Evolutionary conservation across 768 basidiomycete species (phyloP).

Genomic region (Podaxis sp.): DNA sequence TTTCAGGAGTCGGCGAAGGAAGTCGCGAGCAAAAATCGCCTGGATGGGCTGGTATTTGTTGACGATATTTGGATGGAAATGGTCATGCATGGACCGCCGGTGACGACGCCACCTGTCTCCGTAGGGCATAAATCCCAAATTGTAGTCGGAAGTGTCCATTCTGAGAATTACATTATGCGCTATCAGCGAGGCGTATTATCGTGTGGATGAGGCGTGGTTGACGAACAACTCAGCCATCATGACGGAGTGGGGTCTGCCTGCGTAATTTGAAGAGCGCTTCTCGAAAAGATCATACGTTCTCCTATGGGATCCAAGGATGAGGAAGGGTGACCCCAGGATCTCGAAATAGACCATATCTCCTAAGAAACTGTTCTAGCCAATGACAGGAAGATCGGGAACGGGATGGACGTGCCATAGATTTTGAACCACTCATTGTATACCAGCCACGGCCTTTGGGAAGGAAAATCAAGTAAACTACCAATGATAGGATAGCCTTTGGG

Average conservation of each 20-base stretch:
- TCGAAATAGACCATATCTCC: constrained; percentile 16
- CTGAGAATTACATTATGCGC: neutral
- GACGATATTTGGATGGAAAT: neutral
- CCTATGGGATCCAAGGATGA: constrained; percentile 10
- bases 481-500: constrained; percentile 1
- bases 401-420: neutral
- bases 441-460: neutral
- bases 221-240: constrained; percentile 10
- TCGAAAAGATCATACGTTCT: constrained; percentile 14
- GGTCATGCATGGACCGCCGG: constrained; percentile 4
- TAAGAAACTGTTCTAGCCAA: neutral
- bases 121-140: constrained; percentile 16
- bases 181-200: neutral
- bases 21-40: constrained; percentile 17
- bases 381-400: neutral
- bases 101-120: constrained; percentile 16
- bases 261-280: constrained; percentile 14
- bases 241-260: constrained; percentile 3
- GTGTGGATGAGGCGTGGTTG: neutral
- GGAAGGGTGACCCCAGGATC: constrained; percentile 9
- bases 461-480: constrained; percentile 3
- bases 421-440: constrained; percentile 8
- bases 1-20: constrained; percentile 17
- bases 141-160: neutral
- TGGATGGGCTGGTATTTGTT: constrained; percentile 23